Percentiles rank a stretch among this genome's conserved stretches.
phyloP scores from a whole-genome alignment of 352 stramenopile species.

The Pythium volutum region DNA sequence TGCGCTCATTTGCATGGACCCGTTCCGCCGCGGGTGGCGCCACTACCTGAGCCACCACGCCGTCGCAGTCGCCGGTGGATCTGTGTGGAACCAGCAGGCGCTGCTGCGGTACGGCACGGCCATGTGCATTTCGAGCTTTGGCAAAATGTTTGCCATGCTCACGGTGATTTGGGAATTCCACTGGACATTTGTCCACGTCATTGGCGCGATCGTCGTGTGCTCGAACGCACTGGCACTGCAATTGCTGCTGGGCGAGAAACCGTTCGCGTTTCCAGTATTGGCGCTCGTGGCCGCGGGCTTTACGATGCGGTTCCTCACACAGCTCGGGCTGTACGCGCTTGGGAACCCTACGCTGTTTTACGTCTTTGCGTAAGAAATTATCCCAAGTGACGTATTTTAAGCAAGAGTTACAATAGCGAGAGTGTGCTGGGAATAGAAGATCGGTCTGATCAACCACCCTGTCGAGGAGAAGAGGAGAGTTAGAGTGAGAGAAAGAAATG shows the following conservation, averaged over 20 bases:
- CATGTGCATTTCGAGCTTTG: conserved; percentile 81
- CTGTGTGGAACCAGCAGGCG: conserved; percentile 8
- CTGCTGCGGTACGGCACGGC: conserved; percentile 47
- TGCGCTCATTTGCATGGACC: conserved; percentile 47
- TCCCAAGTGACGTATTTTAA: conserved; percentile 12
- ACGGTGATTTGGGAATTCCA: conserved; percentile 87
- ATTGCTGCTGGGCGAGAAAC: conserved; percentile 51
- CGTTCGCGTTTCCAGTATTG: conserved; percentile 25
- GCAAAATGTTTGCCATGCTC: conserved; percentile 79
- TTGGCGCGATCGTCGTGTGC: conserved; percentile 65
- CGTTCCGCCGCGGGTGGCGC: conserved; percentile 49
- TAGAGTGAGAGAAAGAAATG: conserved; percentile 27
- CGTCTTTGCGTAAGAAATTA: conserved; percentile 43
- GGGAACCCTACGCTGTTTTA: conserved; percentile 78
- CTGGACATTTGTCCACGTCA: conserved; percentile 83
- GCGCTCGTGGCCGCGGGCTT: conserved; percentile 41
- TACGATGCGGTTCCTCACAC: conserved; percentile 34
- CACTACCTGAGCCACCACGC: conserved; percentile 24
- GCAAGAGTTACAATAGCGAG: background rate
- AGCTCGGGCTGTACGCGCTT: conserved; percentile 60
- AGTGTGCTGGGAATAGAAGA: conserved; percentile 13
- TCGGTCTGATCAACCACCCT: too few species aligned
- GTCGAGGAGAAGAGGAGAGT: conserved; percentile 7
- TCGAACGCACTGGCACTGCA: conserved; percentile 73
- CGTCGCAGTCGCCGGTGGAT: background rate